Conservation (phyloP, 345 rosid genomes). For the Xanthoceras sorbifolium region DNA sequence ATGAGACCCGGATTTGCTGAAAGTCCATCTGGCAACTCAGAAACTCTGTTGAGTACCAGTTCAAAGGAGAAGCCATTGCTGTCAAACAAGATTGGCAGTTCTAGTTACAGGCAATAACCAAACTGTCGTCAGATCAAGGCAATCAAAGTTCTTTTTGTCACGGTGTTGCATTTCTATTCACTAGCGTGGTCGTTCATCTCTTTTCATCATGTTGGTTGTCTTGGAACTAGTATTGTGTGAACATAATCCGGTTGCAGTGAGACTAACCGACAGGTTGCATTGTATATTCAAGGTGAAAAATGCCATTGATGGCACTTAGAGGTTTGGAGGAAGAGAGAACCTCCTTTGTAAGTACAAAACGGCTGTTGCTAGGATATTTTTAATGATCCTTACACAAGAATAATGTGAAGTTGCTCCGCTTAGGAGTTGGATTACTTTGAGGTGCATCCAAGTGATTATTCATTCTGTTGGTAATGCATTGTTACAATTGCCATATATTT, state of each 20-base stretch:
- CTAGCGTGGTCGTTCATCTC: conserved; percentile 33
- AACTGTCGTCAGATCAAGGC: conserved; percentile 26
- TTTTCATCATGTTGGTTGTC: conserved; percentile 30
- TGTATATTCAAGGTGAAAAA: conserved; percentile 43
- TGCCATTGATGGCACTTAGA: conserved; percentile 40
- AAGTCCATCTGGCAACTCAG: conserved; percentile 58
- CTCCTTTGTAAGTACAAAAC: conserved; percentile 52
- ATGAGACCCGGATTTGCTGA: conserved; percentile 74
- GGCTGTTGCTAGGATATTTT: conserved; percentile 38
- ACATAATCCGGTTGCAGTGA: conserved; percentile 32
- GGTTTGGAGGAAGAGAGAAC: conserved; percentile 34
- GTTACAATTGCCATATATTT: conserved; percentile 20
- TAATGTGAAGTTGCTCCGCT: conserved; percentile 38
- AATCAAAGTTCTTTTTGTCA: conserved; percentile 15
- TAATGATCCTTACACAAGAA: conserved; percentile 39
- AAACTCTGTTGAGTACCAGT: conserved; percentile 57
- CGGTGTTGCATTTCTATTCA: conserved; percentile 34
- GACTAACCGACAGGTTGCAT: conserved; percentile 34
- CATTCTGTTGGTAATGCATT: conserved; percentile 23
- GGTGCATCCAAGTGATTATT: conserved; percentile 32
- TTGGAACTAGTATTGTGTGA: conserved; percentile 26
- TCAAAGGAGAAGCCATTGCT: conserved; percentile 66
- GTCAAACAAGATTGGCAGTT: conserved; percentile 57
- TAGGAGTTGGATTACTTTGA: conserved; percentile 34
- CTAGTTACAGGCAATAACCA: conserved; percentile 71